A percentile compares a stretch with the other conserved stretches of the same genome.
phyloP scores from a whole-genome alignment of 208 protist species.

The Acanthamoeba lenticulata region DNA sequence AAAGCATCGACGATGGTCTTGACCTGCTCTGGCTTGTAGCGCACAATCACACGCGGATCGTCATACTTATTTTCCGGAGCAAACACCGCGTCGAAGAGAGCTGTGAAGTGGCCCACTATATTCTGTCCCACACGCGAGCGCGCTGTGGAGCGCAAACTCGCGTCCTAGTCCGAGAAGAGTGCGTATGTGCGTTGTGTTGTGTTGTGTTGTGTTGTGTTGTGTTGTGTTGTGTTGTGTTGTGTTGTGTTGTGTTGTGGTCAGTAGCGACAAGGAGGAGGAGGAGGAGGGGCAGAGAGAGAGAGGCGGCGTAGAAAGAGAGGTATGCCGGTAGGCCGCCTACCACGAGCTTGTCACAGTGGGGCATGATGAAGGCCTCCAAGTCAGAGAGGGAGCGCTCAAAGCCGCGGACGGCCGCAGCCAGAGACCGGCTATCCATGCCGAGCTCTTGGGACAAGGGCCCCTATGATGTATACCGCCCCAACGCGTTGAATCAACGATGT shows the following conservation, averaged over 20 bases:
- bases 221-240: too few relatives aligned
- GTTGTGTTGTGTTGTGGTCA: too few relatives aligned
- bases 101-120: slow-evolving; percentile 50
- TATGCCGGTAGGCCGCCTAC: too few relatives aligned
- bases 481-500: not conserved
- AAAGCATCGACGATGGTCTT: slow-evolving; percentile 64
- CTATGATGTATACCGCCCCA: not conserved
- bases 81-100: slow-evolving; percentile 60
- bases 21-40: slow-evolving; percentile 77
- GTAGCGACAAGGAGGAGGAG: too few relatives aligned
- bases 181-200: not conserved
- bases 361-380: slow-evolving; percentile 67
- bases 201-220: too few relatives aligned
- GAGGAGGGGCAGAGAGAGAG: not conserved
- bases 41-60: slow-evolving; percentile 60
- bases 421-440: slow-evolving; percentile 70
- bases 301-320: too few relatives aligned
- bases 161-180: not conserved
- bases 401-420: slow-evolving; percentile 42
- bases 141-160: not conserved
- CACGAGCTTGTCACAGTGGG: slow-evolving; percentile 67
- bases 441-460: slow-evolving; percentile 53
- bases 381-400: slow-evolving; percentile 70
- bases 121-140: slow-evolving; percentile 55
- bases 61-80: slow-evolving; percentile 76